Conservation (phyloP, 352 stramenopile species). For the Pythium guiyangense region DNA sequence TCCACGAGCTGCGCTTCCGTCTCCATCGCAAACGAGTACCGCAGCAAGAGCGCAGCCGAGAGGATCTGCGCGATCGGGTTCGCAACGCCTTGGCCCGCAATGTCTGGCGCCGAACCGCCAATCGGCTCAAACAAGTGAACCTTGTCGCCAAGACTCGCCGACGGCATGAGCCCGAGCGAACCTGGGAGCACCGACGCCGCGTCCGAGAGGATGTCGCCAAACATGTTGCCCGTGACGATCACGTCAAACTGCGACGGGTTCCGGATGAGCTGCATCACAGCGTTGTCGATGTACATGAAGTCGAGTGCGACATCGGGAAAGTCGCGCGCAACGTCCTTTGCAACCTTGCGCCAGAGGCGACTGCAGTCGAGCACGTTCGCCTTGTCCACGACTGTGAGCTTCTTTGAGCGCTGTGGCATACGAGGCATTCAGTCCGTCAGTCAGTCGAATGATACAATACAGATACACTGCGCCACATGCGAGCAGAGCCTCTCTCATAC, state of each 20-base stretch:
- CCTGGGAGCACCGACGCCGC: slow-evolving; percentile 97
- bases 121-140: slow-evolving; percentile 97
- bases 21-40: slow-evolving; percentile 91
- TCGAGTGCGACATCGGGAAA: slow-evolving; percentile 94
- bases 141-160: slow-evolving; percentile 90
- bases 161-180: slow-evolving; percentile 97
- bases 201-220: slow-evolving; percentile 98
- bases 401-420: slow-evolving; percentile 83
- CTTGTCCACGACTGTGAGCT: slow-evolving; percentile 98
- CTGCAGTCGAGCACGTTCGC: slow-evolving; percentile 98
- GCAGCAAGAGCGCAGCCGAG: slow-evolving; percentile 95
- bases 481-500: not conserved
- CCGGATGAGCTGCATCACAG: slow-evolving; percentile 98
- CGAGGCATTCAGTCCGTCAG: slow-evolving; percentile 40
- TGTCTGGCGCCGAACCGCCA: slow-evolving; percentile 97
- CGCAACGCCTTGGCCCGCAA: slow-evolving; percentile 94
- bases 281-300: slow-evolving; percentile 99
- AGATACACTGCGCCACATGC: not conserved
- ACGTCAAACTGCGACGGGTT: slow-evolving; percentile 99
- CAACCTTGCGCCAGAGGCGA: slow-evolving; percentile 89
- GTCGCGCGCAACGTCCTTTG: slow-evolving; percentile 86
- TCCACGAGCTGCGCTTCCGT: slow-evolving; percentile 78
- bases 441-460: not conserved
- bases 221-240: slow-evolving; percentile 99
- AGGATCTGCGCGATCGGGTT: slow-evolving; percentile 98